Evolutionary conservation across 2,329 filamentous ascomycete species (phyloP), one percentile per base, ranked within the genome.

Genomic region (Xylariaceae sp.): DNA sequence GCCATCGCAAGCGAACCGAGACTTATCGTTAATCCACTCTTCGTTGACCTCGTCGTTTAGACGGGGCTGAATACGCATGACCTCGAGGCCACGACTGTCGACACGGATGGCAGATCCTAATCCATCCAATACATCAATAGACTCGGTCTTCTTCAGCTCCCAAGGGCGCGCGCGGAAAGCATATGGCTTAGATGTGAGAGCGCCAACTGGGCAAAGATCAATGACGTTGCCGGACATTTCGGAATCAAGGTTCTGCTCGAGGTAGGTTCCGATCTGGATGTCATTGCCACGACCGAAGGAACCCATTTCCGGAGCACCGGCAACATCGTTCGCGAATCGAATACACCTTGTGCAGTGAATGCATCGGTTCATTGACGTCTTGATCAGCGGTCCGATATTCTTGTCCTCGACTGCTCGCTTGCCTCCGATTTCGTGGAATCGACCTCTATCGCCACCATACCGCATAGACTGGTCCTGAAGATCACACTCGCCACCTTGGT

Each of bases 21-120:
- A 86, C 81, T 97, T 99, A 78, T 99, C 94, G 74, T 97, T 94
- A 72, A 99, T 97, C 94, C 94, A 99, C 74, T 99, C 94, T 77
- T 99, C 94, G 72, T 99, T 99, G 66, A 99, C 85, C 66, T 97
- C 92, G 70, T 99, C 94, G 71, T 99, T 99, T 57, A 99, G 80
- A 65, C 94, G 84, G 55, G 94, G 94, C 15, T 96, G 70, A 56
- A 99, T 81, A 65, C 94, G 87, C 92, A 99, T 96, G 48, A 99
- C 92, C 75, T 97, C 92, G 61, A 96, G 79, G 55, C 94, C 94
- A 67, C 94, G 85, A 54, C 91, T 87, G 74, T 99, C 94, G 42
- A 97, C 86, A 42, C 94, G 86, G 66, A 99, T 95, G 71, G 95
- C 95, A 54, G 92, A 96, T 56, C 94, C 94, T 57, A 99, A 77